Conservation (phyloP, 164 flowering plant species). For the Houttuynia cordata region DNA sequence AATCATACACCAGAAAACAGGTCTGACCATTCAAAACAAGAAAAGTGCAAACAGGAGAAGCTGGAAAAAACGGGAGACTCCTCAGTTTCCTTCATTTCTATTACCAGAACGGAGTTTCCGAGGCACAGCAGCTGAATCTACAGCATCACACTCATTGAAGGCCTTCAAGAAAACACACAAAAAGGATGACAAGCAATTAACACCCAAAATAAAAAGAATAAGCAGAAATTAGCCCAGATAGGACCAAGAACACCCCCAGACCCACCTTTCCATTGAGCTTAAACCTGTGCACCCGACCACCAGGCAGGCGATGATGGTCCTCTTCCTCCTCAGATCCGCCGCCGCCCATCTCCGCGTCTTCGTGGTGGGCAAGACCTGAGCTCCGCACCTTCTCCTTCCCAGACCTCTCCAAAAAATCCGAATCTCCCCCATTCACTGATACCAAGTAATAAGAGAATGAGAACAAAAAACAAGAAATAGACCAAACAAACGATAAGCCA, state of each 20-base stretch:
- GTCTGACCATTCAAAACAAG: neutral
- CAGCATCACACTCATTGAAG: constrained; percentile 30
- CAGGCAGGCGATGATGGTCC: constrained; percentile 10
- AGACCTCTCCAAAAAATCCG: constrained; percentile 17
- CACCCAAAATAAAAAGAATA: neutral
- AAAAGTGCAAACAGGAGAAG: neutral
- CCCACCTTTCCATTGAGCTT: constrained; percentile 40
- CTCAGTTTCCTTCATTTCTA: constrained; percentile 6
- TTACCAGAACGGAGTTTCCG: constrained; percentile 69
- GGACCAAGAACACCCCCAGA: neutral
- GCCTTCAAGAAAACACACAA: constrained; percentile 19
- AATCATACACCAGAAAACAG: too few relatives aligned
- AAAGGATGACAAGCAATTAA: neutral
- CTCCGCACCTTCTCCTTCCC: constrained; percentile 22
- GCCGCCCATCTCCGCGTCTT: constrained; percentile 32
- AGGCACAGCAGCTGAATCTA: constrained; percentile 53
- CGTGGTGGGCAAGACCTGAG: constrained; percentile 8
- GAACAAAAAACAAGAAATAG: constrained; percentile 2
- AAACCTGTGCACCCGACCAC: constrained; percentile 17
- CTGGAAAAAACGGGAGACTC: neutral
- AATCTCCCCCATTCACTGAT: constrained; percentile 14
- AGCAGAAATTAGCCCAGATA: neutral
- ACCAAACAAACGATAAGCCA: constrained; percentile 7
- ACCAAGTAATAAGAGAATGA: neutral
- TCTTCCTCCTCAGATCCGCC: constrained; percentile 29